Base-by-base conservation (phyloP, 345 rosid species). In the Salix exigua region DNA sequence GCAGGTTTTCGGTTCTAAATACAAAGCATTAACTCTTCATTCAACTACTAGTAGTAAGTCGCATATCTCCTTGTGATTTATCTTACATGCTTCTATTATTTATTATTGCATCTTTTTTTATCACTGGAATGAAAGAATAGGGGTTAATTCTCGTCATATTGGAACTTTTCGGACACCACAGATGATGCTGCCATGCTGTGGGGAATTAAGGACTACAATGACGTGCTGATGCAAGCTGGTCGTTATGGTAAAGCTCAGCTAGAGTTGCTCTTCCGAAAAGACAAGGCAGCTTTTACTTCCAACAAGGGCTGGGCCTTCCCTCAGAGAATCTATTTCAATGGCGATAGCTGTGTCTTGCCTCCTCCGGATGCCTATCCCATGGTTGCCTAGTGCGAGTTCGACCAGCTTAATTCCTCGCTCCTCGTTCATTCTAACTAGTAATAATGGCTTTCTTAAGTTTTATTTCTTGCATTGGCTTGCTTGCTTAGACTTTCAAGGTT, bases 301-400 rank as follows among this genome's bases (percentile, higher is more conserved):
- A 91, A 88, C 30, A 89, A 92, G 81, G 97, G 98, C 68, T 94
- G 98, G 97, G 98, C 90, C 33, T 92, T 92, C 82, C 98, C 98
- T 1, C 86, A 93, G 74, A 89, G 93, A 72, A 83, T 94, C 72
- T 92, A 94, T 75, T 94, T 94, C 86, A 94, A 94, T 67, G 98
- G 97, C 1, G 98, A 94, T 68, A 86, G 85, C 68, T 94, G 98
- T 23, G 92, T 94, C 50, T 89, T 92, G 97, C 97, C 98, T 28
- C 88, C 92, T 73, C 98, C 92, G 0, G 95, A 91, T 71, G 79
- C 86, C 13, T 92, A 94, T 80, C 98, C 98, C 98, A 5, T 89
- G 90, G 91, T 86, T 90, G 85, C 98, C 98, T 19, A 92, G 91
- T 66, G 75, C 89, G 2, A 40, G 91, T 79, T 76, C 85, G 14